Percentiles rank a stretch among this genome's conserved stretches.
These are phyloP conservation scores for Paracorniculantispora psalliotae DNA, from an alignment of 2,329 filamentous ascomycete species.

Conservation along the genomic window DNA sequence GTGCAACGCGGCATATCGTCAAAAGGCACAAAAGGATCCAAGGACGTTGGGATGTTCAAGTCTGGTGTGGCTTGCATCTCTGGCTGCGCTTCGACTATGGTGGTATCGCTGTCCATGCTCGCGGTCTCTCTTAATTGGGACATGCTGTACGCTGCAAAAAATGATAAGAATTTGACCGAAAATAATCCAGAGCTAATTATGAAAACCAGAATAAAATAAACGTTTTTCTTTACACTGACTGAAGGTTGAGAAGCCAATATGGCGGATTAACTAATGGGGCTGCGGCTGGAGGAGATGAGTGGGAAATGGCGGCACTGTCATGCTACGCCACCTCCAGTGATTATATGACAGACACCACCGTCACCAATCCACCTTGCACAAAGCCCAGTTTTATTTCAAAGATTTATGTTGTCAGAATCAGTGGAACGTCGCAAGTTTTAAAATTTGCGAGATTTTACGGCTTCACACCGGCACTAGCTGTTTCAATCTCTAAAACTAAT, in stretches of 20 bases:
- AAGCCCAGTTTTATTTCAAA: no score
- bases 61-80: not conserved
- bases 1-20: not conserved
- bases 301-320: not conserved
- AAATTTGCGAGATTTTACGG: not conserved
- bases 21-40: not conserved
- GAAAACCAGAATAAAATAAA: no score
- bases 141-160: not conserved
- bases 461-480: no score
- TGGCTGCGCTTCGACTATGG: not conserved
- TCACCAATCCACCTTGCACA: not conserved
- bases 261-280: no score
- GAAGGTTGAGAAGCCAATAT: no score
- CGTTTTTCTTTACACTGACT: no score
- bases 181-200: not conserved
- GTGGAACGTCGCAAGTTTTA: no score
- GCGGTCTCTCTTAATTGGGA: not conserved
- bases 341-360: not conserved
- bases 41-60: not conserved
- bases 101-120: slow-evolving; percentile 3
- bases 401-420: not conserved
- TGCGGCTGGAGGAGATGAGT: no score
- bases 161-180: not conserved
- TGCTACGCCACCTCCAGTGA: not conserved
- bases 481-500: not conserved